A percentile compares a stretch with the other conserved stretches of the same genome.
Conservation (phyloP, 2,329 filamentous ascomycete species). For the Aspergillus proliferans region DNA sequence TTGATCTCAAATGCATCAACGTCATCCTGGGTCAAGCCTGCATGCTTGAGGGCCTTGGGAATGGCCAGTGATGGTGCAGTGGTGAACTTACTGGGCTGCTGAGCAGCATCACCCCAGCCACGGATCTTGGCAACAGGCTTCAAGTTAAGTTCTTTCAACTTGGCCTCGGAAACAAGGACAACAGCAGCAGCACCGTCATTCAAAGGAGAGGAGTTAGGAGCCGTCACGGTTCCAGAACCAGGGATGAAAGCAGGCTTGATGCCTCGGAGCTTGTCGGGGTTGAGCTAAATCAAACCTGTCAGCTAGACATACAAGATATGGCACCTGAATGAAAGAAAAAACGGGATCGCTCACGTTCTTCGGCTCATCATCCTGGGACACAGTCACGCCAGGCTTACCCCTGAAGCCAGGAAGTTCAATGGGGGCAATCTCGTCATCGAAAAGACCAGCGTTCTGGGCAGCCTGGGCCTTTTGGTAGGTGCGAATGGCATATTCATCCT, state of each 20-base stretch:
- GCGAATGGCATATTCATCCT: conserved; percentile 93
- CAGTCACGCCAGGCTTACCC: conserved; percentile 75
- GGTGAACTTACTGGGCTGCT: conserved; percentile 91
- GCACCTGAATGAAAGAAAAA: neutral
- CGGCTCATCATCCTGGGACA: conserved; percentile 88
- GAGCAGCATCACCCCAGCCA: conserved; percentile 91
- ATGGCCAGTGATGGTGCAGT: conserved; percentile 89
- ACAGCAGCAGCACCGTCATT: conserved; percentile 92
- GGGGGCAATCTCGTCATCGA: conserved; percentile 80
- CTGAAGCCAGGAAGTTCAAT: conserved; percentile 81
- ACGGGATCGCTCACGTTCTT: conserved; percentile 61
- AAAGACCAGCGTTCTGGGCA: conserved; percentile 73
- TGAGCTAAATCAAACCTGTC: conserved; percentile 45
- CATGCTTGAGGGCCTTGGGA: conserved; percentile 95
- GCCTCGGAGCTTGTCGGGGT: conserved; percentile 71
- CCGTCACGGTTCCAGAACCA: conserved; percentile 77
- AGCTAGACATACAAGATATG: neutral
- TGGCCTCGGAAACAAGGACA: conserved; percentile 88
- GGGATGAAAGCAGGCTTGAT: conserved; percentile 81
- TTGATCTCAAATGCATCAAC: conserved; percentile 98
- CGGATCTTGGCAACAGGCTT: conserved; percentile 95
- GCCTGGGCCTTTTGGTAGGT: conserved; percentile 91
- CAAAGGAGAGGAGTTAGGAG: conserved; percentile 91
- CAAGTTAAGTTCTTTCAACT: conserved; percentile 83
- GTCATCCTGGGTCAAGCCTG: conserved; percentile 67